phyloP scores from a whole-genome alignment of 345 rosid species.

The Jatropha curcas region DNA sequence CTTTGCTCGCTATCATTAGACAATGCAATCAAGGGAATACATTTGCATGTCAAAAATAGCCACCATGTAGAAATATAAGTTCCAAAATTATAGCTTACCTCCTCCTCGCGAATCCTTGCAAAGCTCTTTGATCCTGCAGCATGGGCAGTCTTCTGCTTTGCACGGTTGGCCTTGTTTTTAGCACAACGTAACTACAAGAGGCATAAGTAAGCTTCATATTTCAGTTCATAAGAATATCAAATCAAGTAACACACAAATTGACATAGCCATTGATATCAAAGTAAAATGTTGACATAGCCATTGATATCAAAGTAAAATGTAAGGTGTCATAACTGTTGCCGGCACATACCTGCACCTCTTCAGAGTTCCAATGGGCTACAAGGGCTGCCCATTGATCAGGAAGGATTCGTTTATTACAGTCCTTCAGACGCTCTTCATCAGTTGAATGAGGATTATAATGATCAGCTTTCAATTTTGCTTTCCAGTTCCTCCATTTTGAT shows the following conservation, averaged over 20 bases:
- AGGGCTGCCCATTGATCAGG: conserved; percentile 44
- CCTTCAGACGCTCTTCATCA: conserved; percentile 39
- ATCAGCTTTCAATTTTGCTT: conserved; percentile 31
- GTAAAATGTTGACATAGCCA: too few relatives aligned
- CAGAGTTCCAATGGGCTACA: conserved; percentile 37
- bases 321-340: background rate
- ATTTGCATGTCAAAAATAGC: conserved; percentile 1
- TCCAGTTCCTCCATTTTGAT: conserved; percentile 43
- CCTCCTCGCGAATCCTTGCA: conserved; percentile 44
- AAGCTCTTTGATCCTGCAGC: conserved; percentile 41
- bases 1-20: conserved; percentile 30
- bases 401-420: conserved; percentile 32
- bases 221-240: background rate
- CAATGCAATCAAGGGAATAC: background rate
- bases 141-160: conserved; percentile 22
- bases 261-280: too few relatives aligned
- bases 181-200: conserved; percentile 31
- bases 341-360: conserved; percentile 31
- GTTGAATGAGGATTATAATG: conserved; percentile 36
- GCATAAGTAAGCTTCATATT: background rate
- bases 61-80: conserved; percentile 1
- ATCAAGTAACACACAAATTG: too few relatives aligned
- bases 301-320: background rate
- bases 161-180: conserved; percentile 38
- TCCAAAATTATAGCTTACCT: conserved; percentile 29